Percentiles rank a stretch among this genome's conserved stretches.
Conservation (phyloP, 441 rosid species). For the Daphne laureola region DNA sequence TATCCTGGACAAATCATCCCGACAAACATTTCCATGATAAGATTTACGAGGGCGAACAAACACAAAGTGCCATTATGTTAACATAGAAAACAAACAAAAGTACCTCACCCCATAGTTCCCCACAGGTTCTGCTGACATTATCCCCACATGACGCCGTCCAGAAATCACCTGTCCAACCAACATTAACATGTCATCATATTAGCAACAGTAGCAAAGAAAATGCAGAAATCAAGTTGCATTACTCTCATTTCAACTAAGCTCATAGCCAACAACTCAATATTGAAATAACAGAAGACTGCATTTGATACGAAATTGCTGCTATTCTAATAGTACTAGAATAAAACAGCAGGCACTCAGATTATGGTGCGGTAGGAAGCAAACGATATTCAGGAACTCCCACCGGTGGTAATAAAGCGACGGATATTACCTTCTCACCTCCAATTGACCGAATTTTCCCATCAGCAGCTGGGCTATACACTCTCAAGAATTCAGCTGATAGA, state of each 20-base stretch:
- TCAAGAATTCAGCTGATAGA: constrained; percentile 69
- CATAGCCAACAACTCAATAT: no score
- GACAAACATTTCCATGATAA: neutral
- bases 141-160: constrained; percentile 85
- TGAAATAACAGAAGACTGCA: neutral
- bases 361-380: no score
- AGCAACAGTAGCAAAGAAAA: neutral
- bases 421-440: constrained; percentile 78
- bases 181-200: constrained; percentile 10
- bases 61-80: neutral
- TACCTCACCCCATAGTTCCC: constrained; percentile 98
- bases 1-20: constrained; percentile 40
- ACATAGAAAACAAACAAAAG: constrained; percentile 6
- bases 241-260: neutral
- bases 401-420: neutral
- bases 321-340: neutral
- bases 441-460: constrained; percentile 84
- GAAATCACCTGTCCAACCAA: constrained; percentile 59
- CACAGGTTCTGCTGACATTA: constrained; percentile 88
- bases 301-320: neutral
- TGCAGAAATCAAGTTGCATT: no score
- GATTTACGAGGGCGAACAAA: constrained; percentile 1
- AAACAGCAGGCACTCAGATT: neutral
- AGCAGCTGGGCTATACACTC: constrained; percentile 85
- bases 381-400: no score